These are phyloP conservation scores for Brassica rapa DNA, from an alignment of 345 rosid species.

Conservation along the genomic window DNA sequence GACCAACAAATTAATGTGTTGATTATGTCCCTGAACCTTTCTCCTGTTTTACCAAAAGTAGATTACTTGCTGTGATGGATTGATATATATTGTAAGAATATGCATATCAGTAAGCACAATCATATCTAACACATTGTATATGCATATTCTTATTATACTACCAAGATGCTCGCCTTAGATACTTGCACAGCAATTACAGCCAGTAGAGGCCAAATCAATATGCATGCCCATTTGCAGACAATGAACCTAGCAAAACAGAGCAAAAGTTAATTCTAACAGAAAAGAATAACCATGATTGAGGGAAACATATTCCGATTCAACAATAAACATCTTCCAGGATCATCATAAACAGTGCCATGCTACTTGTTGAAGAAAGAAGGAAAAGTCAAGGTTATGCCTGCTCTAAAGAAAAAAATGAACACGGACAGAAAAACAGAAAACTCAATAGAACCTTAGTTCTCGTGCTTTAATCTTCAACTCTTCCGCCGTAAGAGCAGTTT, in stretches of 20 bases:
- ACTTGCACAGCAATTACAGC: background rate
- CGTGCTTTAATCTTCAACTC: constrained; percentile 83
- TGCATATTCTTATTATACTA: background rate
- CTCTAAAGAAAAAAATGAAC: background rate
- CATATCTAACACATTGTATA: background rate
- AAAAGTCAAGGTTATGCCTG: background rate
- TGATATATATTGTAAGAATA: too few relatives aligned
- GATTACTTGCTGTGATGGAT: too few relatives aligned
- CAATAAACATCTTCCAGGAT: constrained; percentile 8
- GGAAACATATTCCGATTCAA: background rate
- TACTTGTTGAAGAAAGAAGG: background rate
- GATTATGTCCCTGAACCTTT: too few relatives aligned
- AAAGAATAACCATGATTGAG: background rate
- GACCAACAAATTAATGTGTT: too few relatives aligned
- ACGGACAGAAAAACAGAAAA: constrained; percentile 25
- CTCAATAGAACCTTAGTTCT: constrained; percentile 66
- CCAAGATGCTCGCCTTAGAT: background rate
- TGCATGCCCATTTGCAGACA: constrained; percentile 10
- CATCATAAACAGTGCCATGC: background rate
- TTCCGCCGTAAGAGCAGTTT: constrained; percentile 84
- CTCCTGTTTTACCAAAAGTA: too few relatives aligned
- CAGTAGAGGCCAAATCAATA: background rate
- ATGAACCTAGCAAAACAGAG: background rate
- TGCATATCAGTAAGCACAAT: background rate
- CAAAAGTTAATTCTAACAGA: too few relatives aligned